These are phyloP conservation scores for Terfezia boudieri DNA, from an alignment of 495 filamentous ascomycete genomes.

Conservation along the genomic window DNA sequence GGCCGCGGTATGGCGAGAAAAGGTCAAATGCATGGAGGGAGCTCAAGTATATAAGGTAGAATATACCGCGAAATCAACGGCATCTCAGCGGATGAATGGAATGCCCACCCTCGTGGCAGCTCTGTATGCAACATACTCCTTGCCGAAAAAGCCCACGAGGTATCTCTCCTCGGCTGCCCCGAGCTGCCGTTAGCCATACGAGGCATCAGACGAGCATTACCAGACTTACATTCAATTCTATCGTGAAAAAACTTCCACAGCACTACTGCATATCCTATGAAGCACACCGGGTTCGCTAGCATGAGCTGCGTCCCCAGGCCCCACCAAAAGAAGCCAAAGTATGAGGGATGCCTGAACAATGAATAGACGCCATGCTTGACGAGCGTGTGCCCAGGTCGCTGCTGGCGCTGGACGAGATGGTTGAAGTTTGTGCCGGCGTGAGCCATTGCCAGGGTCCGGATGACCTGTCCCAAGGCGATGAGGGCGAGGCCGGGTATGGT, in stretches of 20 bases:
- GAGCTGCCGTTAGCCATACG: not conserved
- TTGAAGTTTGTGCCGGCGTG: conserved; percentile 85
- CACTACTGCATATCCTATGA: conserved; percentile 46
- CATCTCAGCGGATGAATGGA: conserved; percentile 33
- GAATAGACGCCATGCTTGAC: conserved; percentile 50
- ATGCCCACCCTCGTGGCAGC: conserved; percentile 47
- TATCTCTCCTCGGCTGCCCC: conserved; percentile 47
- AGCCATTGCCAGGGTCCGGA: conserved; percentile 59
- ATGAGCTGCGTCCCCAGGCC: conserved; percentile 81
- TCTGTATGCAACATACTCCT: conserved; percentile 57
- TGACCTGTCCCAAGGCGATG: conserved; percentile 46
- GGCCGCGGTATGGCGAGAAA: not conserved
- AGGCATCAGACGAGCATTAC: not conserved
- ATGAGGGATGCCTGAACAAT: conserved; percentile 59
- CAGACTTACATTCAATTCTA: conserved; percentile 39
- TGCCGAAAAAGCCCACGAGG: conserved; percentile 60
- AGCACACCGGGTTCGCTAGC: conserved; percentile 61
- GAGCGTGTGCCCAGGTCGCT: conserved; percentile 44
- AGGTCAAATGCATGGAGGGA: not conserved
- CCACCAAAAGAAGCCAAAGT: conserved; percentile 99
- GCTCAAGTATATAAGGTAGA: not conserved
- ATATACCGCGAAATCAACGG: not conserved
- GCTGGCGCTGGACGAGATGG: conserved; percentile 51
- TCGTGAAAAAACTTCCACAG: conserved; percentile 64
- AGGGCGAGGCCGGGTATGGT: conserved; percentile 34